A percentile compares a stretch with the other conserved stretches of the same genome.
Evolutionary conservation across 148 eudicot species (phyloP).

Genomic region (Talinum fruticosum): DNA sequence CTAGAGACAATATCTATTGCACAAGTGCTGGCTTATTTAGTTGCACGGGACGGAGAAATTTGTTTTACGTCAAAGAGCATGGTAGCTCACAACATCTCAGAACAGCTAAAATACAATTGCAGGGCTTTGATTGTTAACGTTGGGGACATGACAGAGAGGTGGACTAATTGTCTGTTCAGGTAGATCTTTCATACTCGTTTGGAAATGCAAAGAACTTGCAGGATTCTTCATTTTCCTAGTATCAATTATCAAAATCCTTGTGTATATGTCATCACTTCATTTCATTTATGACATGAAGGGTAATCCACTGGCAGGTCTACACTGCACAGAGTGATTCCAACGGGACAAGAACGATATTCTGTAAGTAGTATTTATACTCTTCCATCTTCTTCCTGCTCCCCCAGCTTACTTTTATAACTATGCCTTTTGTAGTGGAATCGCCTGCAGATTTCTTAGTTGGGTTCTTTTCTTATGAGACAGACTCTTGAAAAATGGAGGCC

Average conservation of each 20-base stretch:
- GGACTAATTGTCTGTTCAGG: slow-evolving; percentile 77
- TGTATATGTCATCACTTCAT: not conserved
- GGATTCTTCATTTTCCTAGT: not conserved
- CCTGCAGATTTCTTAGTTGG: not conserved
- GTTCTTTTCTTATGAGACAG: not conserved
- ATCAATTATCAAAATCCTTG: too few relatives aligned
- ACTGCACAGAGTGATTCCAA: slow-evolving; percentile 67
- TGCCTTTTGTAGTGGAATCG: not conserved
- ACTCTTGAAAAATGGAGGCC: too few relatives aligned
- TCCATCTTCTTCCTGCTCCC: not conserved
- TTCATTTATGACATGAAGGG: not conserved
- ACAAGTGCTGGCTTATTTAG: not conserved
- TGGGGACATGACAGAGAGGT: slow-evolving; percentile 74
- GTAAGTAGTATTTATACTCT: slow-evolving; percentile 42
- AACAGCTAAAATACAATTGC: slow-evolving; percentile 24
- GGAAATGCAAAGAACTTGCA: not conserved
- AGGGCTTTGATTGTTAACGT: slow-evolving; percentile 74
- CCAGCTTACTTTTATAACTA: not conserved
- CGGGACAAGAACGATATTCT: slow-evolving; percentile 70
- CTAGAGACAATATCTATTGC: not conserved
- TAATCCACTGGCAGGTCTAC: slow-evolving; percentile 49
- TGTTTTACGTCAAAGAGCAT: not conserved
- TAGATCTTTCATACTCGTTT: slow-evolving; percentile 10
- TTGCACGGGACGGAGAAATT: not conserved
- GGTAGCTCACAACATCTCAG: not conserved